Conservation (phyloP, 306 rosid genomes). For the Gillenia trifoliata region DNA sequence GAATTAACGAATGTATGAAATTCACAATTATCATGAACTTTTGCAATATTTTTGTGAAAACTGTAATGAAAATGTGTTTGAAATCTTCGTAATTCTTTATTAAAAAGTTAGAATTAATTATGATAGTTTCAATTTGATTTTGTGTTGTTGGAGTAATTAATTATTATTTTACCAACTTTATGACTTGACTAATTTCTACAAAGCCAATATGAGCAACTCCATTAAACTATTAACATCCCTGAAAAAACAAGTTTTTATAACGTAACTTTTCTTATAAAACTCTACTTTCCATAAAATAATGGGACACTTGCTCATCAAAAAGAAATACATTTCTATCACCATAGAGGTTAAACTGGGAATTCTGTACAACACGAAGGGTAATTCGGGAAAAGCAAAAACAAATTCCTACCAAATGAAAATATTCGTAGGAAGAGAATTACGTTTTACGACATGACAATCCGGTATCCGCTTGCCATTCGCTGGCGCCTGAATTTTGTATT, state of each 20-base stretch:
- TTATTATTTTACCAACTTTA: not conserved
- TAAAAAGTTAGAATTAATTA: too few relatives aligned
- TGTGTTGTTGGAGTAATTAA: not conserved
- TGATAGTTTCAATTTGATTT: not conserved
- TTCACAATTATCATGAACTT: too few relatives aligned
- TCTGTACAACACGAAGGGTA: not conserved
- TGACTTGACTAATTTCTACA: not conserved
- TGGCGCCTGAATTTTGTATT: constrained; percentile 34
- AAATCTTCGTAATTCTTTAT: not conserved
- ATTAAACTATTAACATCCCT: not conserved
- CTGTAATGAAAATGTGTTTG: rapidly evolving
- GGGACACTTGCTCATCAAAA: not conserved
- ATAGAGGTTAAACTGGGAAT: not conserved
- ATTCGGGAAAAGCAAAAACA: not conserved
- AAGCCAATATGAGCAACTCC: not conserved
- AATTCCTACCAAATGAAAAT: too few relatives aligned
- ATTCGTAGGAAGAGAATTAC: not conserved
- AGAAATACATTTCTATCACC: too few relatives aligned
- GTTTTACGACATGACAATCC: constrained; percentile 15
- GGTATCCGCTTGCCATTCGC: constrained; percentile 23
- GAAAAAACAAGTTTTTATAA: too few relatives aligned
- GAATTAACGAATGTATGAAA: too few relatives aligned
- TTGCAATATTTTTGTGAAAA: too few relatives aligned
- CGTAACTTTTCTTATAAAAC: too few relatives aligned
- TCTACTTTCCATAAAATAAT: not conserved